phyloP scores from a whole-genome alignment of 140 eudicot species.

The Senecio squalidus region DNA sequence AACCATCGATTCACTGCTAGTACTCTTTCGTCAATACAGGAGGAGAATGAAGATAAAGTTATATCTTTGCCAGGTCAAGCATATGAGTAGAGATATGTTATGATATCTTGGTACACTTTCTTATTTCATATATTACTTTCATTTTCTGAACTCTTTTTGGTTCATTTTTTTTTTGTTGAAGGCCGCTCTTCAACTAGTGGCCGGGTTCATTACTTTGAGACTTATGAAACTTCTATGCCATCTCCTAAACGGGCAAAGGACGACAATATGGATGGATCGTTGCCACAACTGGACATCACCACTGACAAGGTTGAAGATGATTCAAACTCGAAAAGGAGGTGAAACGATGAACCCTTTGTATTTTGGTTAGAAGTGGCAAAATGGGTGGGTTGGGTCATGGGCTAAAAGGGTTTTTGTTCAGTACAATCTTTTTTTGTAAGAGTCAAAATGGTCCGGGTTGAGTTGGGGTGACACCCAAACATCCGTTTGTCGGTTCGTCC shows the following conservation, averaged over 20 bases:
- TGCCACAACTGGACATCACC: constrained; percentile 28
- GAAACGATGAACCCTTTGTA: background rate
- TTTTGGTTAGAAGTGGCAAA: constrained; percentile 1
- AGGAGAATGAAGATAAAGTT: constrained; percentile 56
- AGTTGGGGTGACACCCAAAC: background rate
- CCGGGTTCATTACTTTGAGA: too few relatives aligned
- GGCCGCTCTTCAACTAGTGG: too few relatives aligned
- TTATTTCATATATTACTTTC: background rate
- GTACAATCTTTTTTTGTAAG: background rate
- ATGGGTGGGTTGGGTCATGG: too few relatives aligned
- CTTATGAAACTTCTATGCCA: too few relatives aligned
- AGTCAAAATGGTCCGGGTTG: background rate
- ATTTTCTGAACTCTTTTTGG: background rate
- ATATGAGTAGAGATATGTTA: constrained; percentile 26
- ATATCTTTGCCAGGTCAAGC: constrained; percentile 45
- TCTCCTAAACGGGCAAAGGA: too few relatives aligned
- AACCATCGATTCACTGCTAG: constrained; percentile 76
- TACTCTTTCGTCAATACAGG: constrained; percentile 63
- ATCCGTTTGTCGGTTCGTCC: background rate
- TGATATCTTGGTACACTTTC: background rate
- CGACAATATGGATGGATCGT: constrained; percentile 8
- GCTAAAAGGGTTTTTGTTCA: too few relatives aligned
- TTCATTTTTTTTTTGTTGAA: too few relatives aligned
- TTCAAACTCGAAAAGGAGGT: constrained; percentile 12
- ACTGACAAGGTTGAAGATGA: constrained; percentile 5